These are phyloP conservation scores for Penicillium sp. DNA, from an alignment of 2,329 filamentous ascomycete genomes.

Conservation along the genomic window DNA sequence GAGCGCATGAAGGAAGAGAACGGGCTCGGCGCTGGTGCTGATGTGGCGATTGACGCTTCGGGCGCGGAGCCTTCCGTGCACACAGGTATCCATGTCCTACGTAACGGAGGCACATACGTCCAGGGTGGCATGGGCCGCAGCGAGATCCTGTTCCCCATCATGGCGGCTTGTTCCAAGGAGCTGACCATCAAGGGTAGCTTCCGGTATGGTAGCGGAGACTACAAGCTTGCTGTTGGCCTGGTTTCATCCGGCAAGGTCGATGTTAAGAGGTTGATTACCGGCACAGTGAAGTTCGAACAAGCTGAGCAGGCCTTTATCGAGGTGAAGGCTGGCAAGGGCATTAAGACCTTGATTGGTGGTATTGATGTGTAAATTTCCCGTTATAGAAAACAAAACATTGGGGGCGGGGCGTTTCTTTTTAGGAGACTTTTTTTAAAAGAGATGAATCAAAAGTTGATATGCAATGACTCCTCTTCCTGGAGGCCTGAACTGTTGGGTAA, in stretches of 20 bases:
- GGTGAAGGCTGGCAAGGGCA: conserved; percentile 68
- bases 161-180: conserved; percentile 82
- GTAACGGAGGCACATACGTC: conserved; percentile 65
- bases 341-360: conserved; percentile 42
- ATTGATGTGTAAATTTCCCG: conserved; percentile 17
- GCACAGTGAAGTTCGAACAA: conserved; percentile 66
- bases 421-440: not conserved
- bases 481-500: not conserved
- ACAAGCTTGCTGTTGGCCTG: conserved; percentile 70
- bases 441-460: conserved; percentile 6
- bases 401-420: conserved; percentile 1
- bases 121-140: conserved; percentile 84
- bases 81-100: conserved; percentile 60
- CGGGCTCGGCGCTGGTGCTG: conserved; percentile 58
- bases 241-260: conserved; percentile 62
- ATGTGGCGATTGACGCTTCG: conserved; percentile 71
- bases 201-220: conserved; percentile 81
- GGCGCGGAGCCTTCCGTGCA: conserved; percentile 73
- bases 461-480: not conserved
- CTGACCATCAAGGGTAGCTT: conserved; percentile 79
- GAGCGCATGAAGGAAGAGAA: conserved; percentile 55
- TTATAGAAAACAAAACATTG: not conserved
- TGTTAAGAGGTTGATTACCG: conserved; percentile 70
- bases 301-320: conserved; percentile 81
- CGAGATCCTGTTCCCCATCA: conserved; percentile 85